Evolutionary conservation across 345 rosid genomes (phyloP).

Genomic region (Corymbia maculata): DNA sequence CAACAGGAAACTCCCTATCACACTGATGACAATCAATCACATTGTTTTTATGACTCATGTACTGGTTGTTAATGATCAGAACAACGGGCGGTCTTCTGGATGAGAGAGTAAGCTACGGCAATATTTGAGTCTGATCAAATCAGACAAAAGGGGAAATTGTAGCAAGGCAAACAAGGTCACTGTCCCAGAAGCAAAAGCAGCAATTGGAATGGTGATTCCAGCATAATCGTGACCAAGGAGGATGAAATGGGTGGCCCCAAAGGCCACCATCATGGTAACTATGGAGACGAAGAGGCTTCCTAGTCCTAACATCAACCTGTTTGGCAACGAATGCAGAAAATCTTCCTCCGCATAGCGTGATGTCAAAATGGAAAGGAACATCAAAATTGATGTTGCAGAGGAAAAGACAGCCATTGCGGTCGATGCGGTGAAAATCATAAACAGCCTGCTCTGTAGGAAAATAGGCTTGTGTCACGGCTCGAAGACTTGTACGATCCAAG

Average conservation of each 20-base stretch:
- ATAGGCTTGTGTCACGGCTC: too few relatives aligned
- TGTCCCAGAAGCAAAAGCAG: not conserved
- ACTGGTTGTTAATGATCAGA: not conserved
- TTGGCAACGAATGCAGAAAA: slow-evolving; percentile 3
- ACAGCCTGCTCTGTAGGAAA: too few relatives aligned
- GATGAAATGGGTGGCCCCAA: not conserved
- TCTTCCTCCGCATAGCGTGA: slow-evolving; percentile 6
- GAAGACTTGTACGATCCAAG: too few relatives aligned
- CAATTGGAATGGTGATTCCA: not conserved
- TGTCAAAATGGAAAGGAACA: slow-evolving; percentile 15
- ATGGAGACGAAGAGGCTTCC: not conserved
- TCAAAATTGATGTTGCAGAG: slow-evolving; percentile 10
- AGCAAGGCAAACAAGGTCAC: not conserved
- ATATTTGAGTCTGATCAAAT: not conserved
- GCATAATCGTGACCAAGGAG: not conserved
- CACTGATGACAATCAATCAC: not conserved
- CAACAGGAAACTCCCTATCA: not conserved
- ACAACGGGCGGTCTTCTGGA: not conserved
- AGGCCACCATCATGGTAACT: not conserved
- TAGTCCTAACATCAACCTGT: not conserved
- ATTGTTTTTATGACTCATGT: not conserved
- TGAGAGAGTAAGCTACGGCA: not conserved
- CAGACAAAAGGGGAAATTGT: not conserved
- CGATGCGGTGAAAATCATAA: too few relatives aligned
- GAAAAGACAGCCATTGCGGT: not conserved